Base-by-base conservation (phyloP, 306 rosid species). In the Inga laurina region DNA sequence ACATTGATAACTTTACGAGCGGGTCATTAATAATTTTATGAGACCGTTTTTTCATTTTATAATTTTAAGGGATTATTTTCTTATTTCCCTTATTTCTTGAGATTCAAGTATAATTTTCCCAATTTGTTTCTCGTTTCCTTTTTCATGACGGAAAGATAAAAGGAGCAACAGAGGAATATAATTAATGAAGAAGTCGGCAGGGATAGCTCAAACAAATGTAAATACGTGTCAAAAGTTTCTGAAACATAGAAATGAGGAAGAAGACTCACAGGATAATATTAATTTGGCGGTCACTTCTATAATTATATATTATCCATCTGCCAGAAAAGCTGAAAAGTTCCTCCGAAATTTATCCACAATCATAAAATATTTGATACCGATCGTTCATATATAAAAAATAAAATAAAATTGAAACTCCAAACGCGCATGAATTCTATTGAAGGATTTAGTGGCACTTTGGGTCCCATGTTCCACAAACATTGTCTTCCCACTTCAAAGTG, bases 401-500 rank as follows among this genome's bases (percentile, higher is more conserved):
- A 18, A 52, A 52, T 1, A 13, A 4, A 51, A 16, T 14, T 51
- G 6, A 8, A 56, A 66, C 34, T 13, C 72, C 90, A 77, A 75
- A 76, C 74, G 82, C 89, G 77, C 86, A 82, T 82, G 85, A 30
- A 75, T 73, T 61, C 85, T 70, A 85, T 87, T 87, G 90, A 87
- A 74, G 62, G 80, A 52, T 64, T 65, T 85, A 83, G 94, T 88
- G 91, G 87, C 67, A 85, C 45, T 80, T 64, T 84, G 83, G 89
- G 91, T 0, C 87, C 64, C 64, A 8, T 41, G 1, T 39, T 30
- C 34, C 56, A 54, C 18, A 9, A 52, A 84, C 30, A 21, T 3
- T 59, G 34, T 13, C 79, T 73, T 84, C 82, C 82, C 81, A 80
- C 69, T 84, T 72, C 81, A 79, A 76, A 82, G 79, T 81, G 72